Evolutionary conservation across 1,284 basidiomycete species (phyloP).

Genomic region (Sporisorium iseilematis-ciliati): DNA sequence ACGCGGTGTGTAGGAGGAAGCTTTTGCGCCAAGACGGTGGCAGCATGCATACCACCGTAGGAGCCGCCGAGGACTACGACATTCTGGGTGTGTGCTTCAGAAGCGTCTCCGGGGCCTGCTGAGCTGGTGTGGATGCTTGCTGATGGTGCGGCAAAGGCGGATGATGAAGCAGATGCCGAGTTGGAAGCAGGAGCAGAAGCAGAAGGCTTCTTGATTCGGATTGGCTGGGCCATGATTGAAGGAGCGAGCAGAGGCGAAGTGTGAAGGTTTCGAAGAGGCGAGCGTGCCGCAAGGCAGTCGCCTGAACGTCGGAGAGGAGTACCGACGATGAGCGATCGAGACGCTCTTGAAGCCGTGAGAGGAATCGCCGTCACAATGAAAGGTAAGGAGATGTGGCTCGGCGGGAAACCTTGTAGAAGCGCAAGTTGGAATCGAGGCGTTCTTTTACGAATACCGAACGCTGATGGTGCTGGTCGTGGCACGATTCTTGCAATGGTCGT

Average conservation of each 20-base stretch:
- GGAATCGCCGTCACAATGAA: conserved; percentile 12
- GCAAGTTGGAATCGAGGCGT: neutral
- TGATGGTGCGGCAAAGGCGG: conserved; percentile 13
- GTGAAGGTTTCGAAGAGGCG: neutral
- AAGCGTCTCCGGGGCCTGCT: conserved; percentile 14
- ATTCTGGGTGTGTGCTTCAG: conserved; percentile 58
- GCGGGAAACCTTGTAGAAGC: neutral
- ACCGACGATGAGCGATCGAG: conserved; percentile 14
- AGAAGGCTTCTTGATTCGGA: conserved; percentile 27
- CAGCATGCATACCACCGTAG: conserved; percentile 69
- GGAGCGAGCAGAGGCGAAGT: neutral
- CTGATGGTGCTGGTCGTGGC: neutral
- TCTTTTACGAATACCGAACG: neutral
- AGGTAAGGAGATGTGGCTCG: neutral
- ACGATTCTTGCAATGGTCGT: too few relatives aligned
- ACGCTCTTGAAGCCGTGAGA: conserved; percentile 10
- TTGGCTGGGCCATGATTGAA: conserved; percentile 30
- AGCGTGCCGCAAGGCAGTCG: neutral
- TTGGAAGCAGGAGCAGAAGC: conserved; percentile 14
- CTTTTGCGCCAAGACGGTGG: conserved; percentile 70
- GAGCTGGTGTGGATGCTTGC: conserved; percentile 16
- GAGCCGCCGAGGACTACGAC: conserved; percentile 70
- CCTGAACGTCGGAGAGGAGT: neutral
- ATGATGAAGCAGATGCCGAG: conserved; percentile 9
- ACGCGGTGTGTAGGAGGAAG: conserved; percentile 71